Evolutionary conservation across 2,329 filamentous ascomycete species (phyloP).

Genomic region (Fusarium brachygibbosum): DNA sequence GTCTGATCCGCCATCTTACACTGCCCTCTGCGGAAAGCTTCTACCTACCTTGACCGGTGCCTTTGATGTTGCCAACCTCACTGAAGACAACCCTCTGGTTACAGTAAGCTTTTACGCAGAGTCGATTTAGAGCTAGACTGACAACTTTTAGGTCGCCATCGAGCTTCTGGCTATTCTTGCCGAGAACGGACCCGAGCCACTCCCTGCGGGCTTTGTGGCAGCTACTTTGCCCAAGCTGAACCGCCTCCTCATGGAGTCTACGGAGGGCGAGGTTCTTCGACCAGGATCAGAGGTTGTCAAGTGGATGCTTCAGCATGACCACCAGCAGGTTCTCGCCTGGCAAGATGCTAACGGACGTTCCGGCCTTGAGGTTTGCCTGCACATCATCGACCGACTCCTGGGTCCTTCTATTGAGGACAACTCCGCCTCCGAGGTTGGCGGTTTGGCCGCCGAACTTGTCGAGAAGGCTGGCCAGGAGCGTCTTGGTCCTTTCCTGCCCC

Average conservation of each 20-base stretch:
- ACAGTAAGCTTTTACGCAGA: conserved; percentile 64
- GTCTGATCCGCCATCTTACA: conserved; percentile 77
- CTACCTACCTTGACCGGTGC: conserved; percentile 89
- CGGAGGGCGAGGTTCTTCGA: conserved; percentile 89
- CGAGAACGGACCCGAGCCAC: conserved; percentile 84
- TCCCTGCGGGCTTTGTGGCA: conserved; percentile 87
- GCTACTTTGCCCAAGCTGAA: conserved; percentile 90
- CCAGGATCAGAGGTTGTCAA: conserved; percentile 89
- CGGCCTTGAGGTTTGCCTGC: conserved; percentile 88
- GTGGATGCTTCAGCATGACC: conserved; percentile 90
- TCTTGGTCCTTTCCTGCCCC: conserved; percentile 88
- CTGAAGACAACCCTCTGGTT: conserved; percentile 85
- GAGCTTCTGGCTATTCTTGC: conserved; percentile 86
- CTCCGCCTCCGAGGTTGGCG: conserved; percentile 94
- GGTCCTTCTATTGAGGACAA: conserved; percentile 89
- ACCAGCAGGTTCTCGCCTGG: conserved; percentile 90
- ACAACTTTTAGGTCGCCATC: conserved; percentile 73
- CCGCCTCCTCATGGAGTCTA: conserved; percentile 82
- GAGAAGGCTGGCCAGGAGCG: conserved; percentile 94
- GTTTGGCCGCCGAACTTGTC: conserved; percentile 92
- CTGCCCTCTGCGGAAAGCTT: conserved; percentile 85
- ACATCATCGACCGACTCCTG: conserved; percentile 92
- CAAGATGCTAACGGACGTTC: conserved; percentile 83
- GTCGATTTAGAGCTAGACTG: conserved; percentile 30
- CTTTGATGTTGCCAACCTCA: conserved; percentile 88